Base-by-base conservation (phyloP, 2,329 filamentous ascomycete genomes). In the Epichloe aotearoae region DNA sequence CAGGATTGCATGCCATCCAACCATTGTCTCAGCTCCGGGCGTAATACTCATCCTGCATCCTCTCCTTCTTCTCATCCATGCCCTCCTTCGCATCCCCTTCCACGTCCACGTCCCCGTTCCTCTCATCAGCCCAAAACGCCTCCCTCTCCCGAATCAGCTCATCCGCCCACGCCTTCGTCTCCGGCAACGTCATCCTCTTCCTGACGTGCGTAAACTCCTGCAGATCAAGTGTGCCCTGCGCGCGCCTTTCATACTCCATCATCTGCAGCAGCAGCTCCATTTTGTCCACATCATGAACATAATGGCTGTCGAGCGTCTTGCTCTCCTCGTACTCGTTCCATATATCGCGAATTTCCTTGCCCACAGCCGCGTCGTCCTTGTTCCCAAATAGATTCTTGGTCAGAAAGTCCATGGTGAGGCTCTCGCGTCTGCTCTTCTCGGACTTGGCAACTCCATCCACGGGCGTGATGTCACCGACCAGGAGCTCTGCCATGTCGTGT, bases 281-380 rank as follows among this genome's bases (percentile, higher is more conserved):
- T 81, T 97, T 97, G 70, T 98, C 93, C 53, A 98, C 80, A 65
- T 98, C 93, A 66, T 98, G 93, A 42, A 98, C 93, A 56, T 91
- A 97, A 54, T 83, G 75, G 58, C 85, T 87, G 64, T 98, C 91
- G 14, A 83, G 70, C 8, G 93, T 97, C 69, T 83, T 62, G 17
- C 82, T 83, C 59, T 93, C 88, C 68, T 98, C 93, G 63, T 98
- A 98, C 68, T 98, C 93, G 62, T 94, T 84, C 88, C 93, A 98
- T 47, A 96, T 76, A 8, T 75, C 79, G 52, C 83, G 76, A 30
- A 98, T 83, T 49, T 90, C 82, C 50, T 76, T 64, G 3, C 84
- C 90, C 0, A 81, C 76, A 2, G 58, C 57, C 0, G 86, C 87
- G n/a, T 83, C 83, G 40, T 85, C 77, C 6, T 95, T 85, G 8